phyloP scores from a whole-genome alignment of 2,329 filamentous ascomycete species.

The Fusarium odoratissimum region DNA sequence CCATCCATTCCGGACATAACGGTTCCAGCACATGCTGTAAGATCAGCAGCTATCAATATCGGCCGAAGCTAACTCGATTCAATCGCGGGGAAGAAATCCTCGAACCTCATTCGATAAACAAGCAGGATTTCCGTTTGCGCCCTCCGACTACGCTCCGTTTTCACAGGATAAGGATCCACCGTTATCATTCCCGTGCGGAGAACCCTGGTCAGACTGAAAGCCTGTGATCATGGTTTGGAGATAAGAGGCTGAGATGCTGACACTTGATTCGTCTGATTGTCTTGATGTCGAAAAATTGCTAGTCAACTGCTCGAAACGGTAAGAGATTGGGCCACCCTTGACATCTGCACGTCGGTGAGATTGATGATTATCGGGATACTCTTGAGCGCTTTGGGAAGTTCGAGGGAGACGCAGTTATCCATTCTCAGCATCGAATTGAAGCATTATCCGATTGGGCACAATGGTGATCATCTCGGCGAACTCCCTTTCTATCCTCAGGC shows the following conservation, averaged over 20 bases:
- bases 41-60: neutral
- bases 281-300: neutral
- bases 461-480: neutral
- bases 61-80: neutral
- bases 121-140: neutral
- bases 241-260: neutral
- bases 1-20: neutral
- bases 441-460: neutral
- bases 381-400: neutral
- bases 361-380: neutral
- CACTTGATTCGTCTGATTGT: neutral
- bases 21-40: neutral
- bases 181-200: neutral
- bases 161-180: neutral
- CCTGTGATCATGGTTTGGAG: neutral
- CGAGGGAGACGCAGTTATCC: neutral
- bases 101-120: neutral
- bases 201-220: neutral
- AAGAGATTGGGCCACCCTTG: neutral
- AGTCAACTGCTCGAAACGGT: slow-evolving; percentile 13
- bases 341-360: neutral
- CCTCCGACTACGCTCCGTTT: neutral
- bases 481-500: neutral
- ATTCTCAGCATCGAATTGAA: no score
- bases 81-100: neutral